Percentiles rank a stretch among this genome's conserved stretches.
These are phyloP conservation scores for Didymella keratinophila DNA, from an alignment of 2,329 filamentous ascomycete genomes.

Conservation along the genomic window DNA sequence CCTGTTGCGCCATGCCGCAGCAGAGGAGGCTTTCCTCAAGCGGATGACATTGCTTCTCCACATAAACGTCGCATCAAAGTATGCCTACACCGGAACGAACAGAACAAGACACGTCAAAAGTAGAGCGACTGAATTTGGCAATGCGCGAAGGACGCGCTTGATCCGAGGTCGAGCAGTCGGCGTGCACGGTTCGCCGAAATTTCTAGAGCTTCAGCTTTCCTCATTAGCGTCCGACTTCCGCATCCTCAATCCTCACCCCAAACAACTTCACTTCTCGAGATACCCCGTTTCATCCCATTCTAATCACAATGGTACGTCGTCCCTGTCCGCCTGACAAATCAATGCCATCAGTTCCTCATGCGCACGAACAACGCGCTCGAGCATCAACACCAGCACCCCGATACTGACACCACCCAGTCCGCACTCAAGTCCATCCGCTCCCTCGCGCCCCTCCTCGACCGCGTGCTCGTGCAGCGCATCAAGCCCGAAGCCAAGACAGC, in stretches of 20 bases:
- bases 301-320: constrained; percentile 31
- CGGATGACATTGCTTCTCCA: constrained; percentile 46
- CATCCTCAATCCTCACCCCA: constrained; percentile 20
- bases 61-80: constrained; percentile 41
- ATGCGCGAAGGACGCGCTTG: constrained; percentile 18
- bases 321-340: background rate
- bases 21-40: constrained; percentile 42
- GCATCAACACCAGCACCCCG: background rate
- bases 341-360: background rate
- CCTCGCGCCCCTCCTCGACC: constrained; percentile 95
- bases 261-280: constrained; percentile 23
- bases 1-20: constrained; percentile 25
- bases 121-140: constrained; percentile 1
- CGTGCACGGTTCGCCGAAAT: constrained; percentile 28
- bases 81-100: background rate
- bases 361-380: background rate
- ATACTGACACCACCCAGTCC: constrained; percentile 37
- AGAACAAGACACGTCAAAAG: background rate
- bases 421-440: constrained; percentile 94
- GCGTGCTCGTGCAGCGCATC: constrained; percentile 95
- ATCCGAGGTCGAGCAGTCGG: constrained; percentile 28
- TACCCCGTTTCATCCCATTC: constrained; percentile 25
- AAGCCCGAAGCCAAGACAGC: constrained; percentile 98
- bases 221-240: constrained; percentile 22
- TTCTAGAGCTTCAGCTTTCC: constrained; percentile 25